phyloP scores from a whole-genome alignment of 306 rosid species.

The Vigna trinervia region DNA sequence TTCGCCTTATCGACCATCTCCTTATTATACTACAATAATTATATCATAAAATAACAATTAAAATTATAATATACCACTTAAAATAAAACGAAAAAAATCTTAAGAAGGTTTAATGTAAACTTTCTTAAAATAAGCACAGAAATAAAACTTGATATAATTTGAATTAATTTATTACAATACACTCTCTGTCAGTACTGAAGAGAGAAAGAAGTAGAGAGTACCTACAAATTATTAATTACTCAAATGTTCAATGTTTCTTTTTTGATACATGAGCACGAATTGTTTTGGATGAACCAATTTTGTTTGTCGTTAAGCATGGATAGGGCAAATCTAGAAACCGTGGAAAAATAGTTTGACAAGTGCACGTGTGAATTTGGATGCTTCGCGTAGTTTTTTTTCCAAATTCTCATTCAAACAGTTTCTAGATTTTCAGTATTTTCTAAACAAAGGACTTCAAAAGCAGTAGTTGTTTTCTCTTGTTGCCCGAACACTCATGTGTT shows the following conservation, averaged over 20 bases:
- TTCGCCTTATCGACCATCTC: too few species aligned
- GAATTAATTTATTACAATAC: not conserved
- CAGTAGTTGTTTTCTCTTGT: not conserved
- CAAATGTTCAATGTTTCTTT: not conserved
- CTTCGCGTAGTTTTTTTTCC: conserved; percentile 44
- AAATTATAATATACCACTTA: too few species aligned
- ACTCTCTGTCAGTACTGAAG: too few species aligned
- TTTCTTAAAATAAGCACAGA: too few species aligned
- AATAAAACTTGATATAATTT: not conserved
- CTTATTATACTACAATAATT: too few species aligned
- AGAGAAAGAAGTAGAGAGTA: not conserved
- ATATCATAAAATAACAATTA: too few species aligned
- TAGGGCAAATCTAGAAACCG: conserved; percentile 8
- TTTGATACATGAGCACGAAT: not conserved
- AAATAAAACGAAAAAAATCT: too few species aligned
- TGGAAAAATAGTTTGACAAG: not conserved
- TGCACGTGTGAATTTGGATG: conserved; percentile 48
- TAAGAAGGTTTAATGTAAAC: too few species aligned
- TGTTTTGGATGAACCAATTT: not conserved
- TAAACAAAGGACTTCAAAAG: not conserved
- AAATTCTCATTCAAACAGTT: not conserved
- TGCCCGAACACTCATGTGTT: too few species aligned
- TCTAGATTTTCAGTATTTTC: not conserved
- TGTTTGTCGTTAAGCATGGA: not conserved
- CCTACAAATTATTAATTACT: not conserved